Evolutionary conservation across 257 asterid species (phyloP).

Genomic region (Przewalskia tangutica): DNA sequence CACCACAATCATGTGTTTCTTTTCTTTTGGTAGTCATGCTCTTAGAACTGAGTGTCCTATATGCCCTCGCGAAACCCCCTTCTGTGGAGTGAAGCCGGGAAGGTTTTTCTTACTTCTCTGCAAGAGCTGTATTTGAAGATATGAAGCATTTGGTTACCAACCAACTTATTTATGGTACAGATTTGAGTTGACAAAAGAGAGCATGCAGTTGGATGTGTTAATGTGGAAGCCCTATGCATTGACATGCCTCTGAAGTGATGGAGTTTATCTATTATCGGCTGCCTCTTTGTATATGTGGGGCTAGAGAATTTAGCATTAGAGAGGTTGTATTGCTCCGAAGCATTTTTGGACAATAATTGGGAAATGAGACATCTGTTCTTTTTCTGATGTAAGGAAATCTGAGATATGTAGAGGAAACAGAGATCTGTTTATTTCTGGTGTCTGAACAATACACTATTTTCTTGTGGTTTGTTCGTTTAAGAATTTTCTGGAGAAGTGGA

Average conservation of each 20-base stretch:
- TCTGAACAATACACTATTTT: neutral
- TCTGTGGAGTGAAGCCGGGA: neutral
- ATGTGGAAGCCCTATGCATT: neutral
- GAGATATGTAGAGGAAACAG: neutral
- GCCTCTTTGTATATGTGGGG: conserved; percentile 1
- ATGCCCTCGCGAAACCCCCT: neutral
- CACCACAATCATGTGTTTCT: neutral
- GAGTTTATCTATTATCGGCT: conserved; percentile 8
- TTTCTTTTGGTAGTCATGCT: neutral
- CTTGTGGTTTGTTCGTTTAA: conserved; percentile 6
- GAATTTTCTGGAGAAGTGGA: conserved; percentile 10
- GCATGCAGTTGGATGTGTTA: conserved; percentile 16
- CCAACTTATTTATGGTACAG: conserved; percentile 25
- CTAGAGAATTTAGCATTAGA: neutral
- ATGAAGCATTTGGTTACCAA: conserved; percentile 20
- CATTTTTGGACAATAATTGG: neutral
- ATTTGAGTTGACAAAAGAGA: conserved; percentile 21
- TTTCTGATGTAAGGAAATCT: conserved; percentile 18
- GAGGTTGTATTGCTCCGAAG: neutral
- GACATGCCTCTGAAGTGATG: neutral
- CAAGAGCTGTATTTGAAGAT: conserved; percentile 5
- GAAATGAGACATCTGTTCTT: neutral
- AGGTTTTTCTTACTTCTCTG: conserved; percentile 1
- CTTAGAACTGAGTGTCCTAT: neutral
- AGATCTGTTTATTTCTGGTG: neutral